These are phyloP conservation scores for Chromosphaera perkinsii DNA, from an alignment of 208 protist genomes.

Conservation along the genomic window DNA sequence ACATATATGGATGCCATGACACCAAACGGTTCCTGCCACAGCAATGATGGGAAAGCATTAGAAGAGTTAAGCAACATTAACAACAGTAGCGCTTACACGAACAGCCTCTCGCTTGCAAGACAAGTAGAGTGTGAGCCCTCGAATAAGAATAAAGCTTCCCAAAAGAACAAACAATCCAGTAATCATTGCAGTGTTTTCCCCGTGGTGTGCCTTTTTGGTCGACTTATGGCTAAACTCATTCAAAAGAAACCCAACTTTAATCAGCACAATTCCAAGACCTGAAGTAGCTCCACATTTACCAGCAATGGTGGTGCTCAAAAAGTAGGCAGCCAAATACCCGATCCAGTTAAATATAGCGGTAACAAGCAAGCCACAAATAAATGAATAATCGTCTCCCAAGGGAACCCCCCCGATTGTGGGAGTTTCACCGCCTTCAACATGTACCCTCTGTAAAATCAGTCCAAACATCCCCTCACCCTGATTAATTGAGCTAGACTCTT, in stretches of 20 bases:
- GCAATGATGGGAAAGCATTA: no score
- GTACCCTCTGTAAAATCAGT: no score
- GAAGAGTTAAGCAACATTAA: no score
- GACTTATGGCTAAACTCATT: neutral
- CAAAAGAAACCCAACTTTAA: constrained; percentile 13
- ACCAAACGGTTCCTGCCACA: no score
- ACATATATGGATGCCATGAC: no score
- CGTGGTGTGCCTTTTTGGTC: neutral
- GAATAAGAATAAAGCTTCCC: constrained; percentile 28
- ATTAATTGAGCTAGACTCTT: no score
- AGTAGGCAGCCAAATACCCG: constrained; percentile 20
- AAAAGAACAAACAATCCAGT: constrained; percentile 9
- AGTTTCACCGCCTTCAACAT: no score
- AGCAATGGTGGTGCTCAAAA: constrained; percentile 22
- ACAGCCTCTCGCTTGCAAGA: constrained; percentile 15
- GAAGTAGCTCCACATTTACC: constrained; percentile 28
- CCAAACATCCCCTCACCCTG: no score
- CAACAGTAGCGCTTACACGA: no score
- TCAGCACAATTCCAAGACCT: constrained; percentile 22
- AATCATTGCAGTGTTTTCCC: neutral
- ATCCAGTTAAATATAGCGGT: constrained; percentile 34
- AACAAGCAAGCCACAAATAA: no score
- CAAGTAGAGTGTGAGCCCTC: constrained; percentile 26
- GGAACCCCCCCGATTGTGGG: no score
- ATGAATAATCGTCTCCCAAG: no score